Base-by-base conservation (phyloP, 2,329 filamentous ascomycete species). In the Grosmannia huntii region DNA sequence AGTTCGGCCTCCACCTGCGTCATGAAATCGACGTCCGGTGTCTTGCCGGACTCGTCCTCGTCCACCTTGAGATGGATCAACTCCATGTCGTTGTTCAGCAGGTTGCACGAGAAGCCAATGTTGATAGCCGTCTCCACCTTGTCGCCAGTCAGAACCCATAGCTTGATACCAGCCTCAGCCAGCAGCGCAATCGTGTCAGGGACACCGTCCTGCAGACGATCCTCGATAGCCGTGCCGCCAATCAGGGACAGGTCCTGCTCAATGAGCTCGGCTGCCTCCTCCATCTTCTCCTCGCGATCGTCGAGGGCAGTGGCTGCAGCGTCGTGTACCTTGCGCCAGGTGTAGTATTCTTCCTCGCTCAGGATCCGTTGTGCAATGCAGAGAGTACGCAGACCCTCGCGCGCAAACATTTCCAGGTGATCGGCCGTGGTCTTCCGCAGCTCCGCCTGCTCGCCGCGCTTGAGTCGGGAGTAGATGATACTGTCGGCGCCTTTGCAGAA, bases 41-140 rank as follows among this genome's bases (percentile, higher is more conserved):
- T 73, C 25, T 74, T 66, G 19, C 80, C 73, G 11, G 74, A 68
- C 60, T 85, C 80, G 58, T 90, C 86, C 63, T 95, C 89, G 1
- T 88, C 82, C 33, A 94, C 80, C 68, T 95, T 95, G 65, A 99
- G 79, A 54, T 95, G 83, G 63, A 99, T 88, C 61, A 99, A 76
- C 65, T 99, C 94, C 94, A 99, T 96, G 64, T 96, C 89, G 71
- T 96, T 99, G 72, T 92, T 90, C 58, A 99, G 81, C 36, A 99
- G 79, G 66, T 99, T 99, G 76, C 95, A 99, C 12, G 95, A 99
- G 73, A 97, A 99, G 2, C 94, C 94, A 68, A 99, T 99, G 74
- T 99, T 99, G 83, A 99, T 99, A 59, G 95, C 94, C 27, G 94
- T 99, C 73, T 99, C 94, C 36, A 97, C 92, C 73, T 97, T 99